Conservation (phyloP, 2,329 filamentous ascomycete genomes). For the Lachnellula arida region DNA sequence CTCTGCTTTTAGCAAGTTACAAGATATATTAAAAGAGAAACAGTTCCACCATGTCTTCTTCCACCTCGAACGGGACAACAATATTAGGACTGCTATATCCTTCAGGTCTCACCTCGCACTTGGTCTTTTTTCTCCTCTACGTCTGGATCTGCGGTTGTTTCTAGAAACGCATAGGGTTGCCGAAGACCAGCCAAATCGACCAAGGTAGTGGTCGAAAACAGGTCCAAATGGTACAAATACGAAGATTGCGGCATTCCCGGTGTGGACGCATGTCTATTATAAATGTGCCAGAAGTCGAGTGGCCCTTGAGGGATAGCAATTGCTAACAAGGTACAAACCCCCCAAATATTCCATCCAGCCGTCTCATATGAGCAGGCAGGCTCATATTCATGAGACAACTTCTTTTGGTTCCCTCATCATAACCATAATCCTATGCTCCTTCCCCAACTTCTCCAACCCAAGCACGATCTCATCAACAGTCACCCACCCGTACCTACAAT, state of each 20-base stretch:
- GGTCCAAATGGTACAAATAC: constrained; percentile 48
- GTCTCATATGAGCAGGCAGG: no score
- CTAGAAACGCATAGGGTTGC: constrained; percentile 62
- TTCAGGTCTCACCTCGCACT: constrained; percentile 51
- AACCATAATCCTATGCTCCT: neutral
- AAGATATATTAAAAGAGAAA: neutral
- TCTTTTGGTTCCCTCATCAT: neutral
- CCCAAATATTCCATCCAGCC: no score
- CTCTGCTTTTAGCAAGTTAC: neutral
- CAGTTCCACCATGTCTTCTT: constrained; percentile 47
- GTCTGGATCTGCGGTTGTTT: constrained; percentile 54
- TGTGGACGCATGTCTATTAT: constrained; percentile 36
- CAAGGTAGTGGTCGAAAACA: constrained; percentile 61
- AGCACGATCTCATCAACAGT: neutral
- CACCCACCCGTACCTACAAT: neutral
- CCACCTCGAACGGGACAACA: constrained; percentile 55
- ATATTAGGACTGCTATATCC: constrained; percentile 41
- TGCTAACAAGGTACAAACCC: no score
- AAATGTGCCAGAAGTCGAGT: no score
- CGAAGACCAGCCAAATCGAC: constrained; percentile 55
- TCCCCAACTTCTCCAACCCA: neutral
- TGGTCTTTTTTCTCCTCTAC: constrained; percentile 42
- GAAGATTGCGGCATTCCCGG: constrained; percentile 46
- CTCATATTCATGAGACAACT: no score
- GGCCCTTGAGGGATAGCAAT: no score